Base-by-base conservation (phyloP, 305 asterid genomes). In the Caryopteris hybrid region DNA sequence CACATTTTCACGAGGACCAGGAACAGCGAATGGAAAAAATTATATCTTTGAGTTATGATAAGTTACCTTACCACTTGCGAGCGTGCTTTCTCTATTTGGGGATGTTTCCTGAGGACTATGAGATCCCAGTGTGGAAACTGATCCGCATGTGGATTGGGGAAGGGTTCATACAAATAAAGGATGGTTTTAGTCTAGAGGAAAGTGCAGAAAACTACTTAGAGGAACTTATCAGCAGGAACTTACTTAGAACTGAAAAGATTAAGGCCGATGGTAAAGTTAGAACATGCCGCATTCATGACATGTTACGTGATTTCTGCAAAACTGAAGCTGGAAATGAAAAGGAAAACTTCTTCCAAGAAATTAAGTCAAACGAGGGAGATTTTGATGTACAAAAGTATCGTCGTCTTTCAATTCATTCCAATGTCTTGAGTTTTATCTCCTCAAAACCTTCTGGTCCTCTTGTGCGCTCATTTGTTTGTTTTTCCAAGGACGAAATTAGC, bases 81-180 rank as follows among this genome's bases (percentile, higher is more conserved):
- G 73, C 66, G 2, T 76, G 82, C 36, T 80, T 76, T 27, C 79
- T 80, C 8, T 76, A 73, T 38, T 25, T 80, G 25, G 82, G 82
- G 22, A 63, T 74, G 61, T 80, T 80, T 39, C 85, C 82, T 0
- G 80, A 80, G 58, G 85, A 74, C 36, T 76, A 23, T 31, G 77
- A 76, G 72, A 77, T 80, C 46, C 80, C 85, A 0, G 73, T 59
- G 1, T 76, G 85, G 81, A 80, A 73, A 52, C 64, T 80, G 41
- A 47, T 64, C 1, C 61, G 69, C 8, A 27, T 80, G 78, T 80
- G 82, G 85, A 74, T 80, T 29, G 77, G 76, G 0, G 81, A 80
- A 48, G 85, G 85, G 1, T 67, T 80, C 9, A 67, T 80, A 21
- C 80, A 66, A 1, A 69, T 47, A 4, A 70, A 45, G 21, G 33